Evolutionary conservation across 1,284 basidiomycete species (phyloP), one percentile per base, ranked within the genome.

Genomic region (Cryptococcus sp.): DNA sequence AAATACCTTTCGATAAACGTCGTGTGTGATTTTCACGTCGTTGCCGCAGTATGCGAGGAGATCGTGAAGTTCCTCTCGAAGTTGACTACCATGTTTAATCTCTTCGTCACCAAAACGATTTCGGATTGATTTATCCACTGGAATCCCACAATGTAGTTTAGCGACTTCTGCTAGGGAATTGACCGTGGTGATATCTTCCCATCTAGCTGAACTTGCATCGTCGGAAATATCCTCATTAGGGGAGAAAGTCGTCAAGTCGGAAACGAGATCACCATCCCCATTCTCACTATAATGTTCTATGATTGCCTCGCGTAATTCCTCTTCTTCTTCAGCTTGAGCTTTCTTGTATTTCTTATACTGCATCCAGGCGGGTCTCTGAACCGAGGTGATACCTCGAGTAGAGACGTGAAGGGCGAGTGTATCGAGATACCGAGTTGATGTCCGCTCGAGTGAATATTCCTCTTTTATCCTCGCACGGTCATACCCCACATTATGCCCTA

Each of bases 341-440:
- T 53, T 56, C 47, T 80, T 79, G 55, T 80, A 78, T 58, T 81
- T 80, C 33, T 79, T 76, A 70, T 93, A 84, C 68, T 87, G 86
- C 78, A 87, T 84, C 93, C 94, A 98, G 2, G 89, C 88, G 0
- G 92, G 90, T 0, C 94, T 85, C 72, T 98, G 96, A 60, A 93
- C 89, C 0, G 90, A 93, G 0, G 93, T 95, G 56, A 98, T 95
- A 5, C 96, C 95, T 58, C 89, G 87, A 3, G 93, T 88, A 4
- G 96, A 92, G 49, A 96, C 87, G 71, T 99, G 95, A 8, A 99
- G 80, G 1, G 91, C 86, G 84, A 98, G 91, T 0, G 95, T 99
- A 72, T 98, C 96, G 41, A 98, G 76, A 73, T 90, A 99, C 1
- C 95, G 84, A 30, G 84, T 94, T 46, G 82, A 76, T 0, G 88